These are phyloP conservation scores for Rhodotorula sp. DNA, from an alignment of 1,284 basidiomycete genomes.

Conservation along the genomic window DNA sequence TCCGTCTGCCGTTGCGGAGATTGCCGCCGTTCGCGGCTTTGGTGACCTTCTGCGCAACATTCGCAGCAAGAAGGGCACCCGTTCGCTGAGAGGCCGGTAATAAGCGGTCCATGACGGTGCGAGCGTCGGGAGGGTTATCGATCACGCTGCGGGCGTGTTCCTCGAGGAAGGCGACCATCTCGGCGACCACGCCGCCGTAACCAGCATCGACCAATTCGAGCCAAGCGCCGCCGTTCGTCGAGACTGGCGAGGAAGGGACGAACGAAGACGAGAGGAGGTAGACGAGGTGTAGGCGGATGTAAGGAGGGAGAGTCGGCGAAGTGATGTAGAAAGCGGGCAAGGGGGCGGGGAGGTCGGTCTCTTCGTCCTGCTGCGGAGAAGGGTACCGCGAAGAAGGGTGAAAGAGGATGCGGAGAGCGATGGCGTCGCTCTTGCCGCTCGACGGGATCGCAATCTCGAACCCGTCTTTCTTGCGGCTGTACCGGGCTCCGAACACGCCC, in stretches of 20 bases:
- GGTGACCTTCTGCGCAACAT: conserved; percentile 22
- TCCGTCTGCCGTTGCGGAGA: neutral
- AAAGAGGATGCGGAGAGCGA: conserved; percentile 67
- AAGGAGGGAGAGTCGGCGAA: conserved; percentile 69
- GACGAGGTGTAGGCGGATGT: conserved; percentile 81
- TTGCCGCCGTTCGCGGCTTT: conserved; percentile 45
- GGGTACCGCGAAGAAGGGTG: conserved; percentile 60
- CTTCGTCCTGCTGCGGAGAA: conserved; percentile 42
- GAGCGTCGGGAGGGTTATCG: conserved; percentile 68
- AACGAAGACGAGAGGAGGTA: conserved; percentile 51
- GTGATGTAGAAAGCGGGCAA: conserved; percentile 73
- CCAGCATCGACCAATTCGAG: conserved; percentile 61
- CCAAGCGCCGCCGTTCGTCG: conserved; percentile 52
- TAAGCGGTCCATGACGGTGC: conserved; percentile 63
- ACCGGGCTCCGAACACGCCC: conserved; percentile 55
- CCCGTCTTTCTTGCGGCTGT: conserved; percentile 40
- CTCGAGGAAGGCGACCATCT: conserved; percentile 72
- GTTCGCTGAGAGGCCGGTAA: conserved; percentile 11
- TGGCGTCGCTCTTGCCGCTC: conserved; percentile 46
- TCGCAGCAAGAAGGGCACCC: neutral
- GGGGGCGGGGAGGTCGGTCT: conserved; percentile 47
- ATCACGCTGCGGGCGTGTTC: conserved; percentile 65
- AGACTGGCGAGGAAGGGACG: conserved; percentile 27
- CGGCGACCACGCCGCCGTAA: conserved; percentile 69
- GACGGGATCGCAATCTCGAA: conserved; percentile 47